phyloP scores from a whole-genome alignment of 2,329 filamentous ascomycete genomes.

The Byssothecium circinans region DNA sequence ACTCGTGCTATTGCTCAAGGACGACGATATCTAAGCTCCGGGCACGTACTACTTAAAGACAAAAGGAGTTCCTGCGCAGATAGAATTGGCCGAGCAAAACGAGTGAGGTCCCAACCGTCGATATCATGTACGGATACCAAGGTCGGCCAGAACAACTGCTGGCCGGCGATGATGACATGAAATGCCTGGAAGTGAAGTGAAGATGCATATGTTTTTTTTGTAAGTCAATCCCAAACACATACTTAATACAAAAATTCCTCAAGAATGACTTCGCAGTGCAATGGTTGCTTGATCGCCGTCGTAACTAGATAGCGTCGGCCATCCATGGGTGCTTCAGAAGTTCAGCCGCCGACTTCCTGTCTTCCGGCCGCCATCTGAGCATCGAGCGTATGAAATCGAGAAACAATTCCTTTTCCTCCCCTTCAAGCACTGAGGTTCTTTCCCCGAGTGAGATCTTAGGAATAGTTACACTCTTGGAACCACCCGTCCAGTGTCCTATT shows the following conservation, averaged over 20 bases:
- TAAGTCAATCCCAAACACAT: not conserved
- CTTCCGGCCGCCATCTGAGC: constrained; percentile 41
- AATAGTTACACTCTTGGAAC: constrained; percentile 13
- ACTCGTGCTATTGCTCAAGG: constrained; percentile 13
- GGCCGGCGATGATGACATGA: constrained; percentile 15
- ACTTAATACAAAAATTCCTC: constrained; percentile 13
- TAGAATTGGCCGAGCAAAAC: constrained; percentile 14
- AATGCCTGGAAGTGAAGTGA: constrained; percentile 17
- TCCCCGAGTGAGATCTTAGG: constrained; percentile 19
- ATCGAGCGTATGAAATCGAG: constrained; percentile 40
- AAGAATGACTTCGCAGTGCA: constrained; percentile 20
- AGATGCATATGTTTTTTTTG: constrained; percentile 15
- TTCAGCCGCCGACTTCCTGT: constrained; percentile 27
- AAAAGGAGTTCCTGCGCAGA: constrained; percentile 13
- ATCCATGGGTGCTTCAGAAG: constrained; percentile 26
- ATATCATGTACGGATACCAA: constrained; percentile 13
- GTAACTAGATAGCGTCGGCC: constrained; percentile 16
- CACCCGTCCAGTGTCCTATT: constrained; percentile 22
- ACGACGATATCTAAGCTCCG: constrained; percentile 12
- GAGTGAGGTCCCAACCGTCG: constrained; percentile 13
- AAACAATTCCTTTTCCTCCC: constrained; percentile 33
- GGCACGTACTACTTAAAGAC: constrained; percentile 13
- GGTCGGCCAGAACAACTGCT: constrained; percentile 15
- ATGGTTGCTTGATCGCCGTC: constrained; percentile 20
- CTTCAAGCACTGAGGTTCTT: constrained; percentile 19